A percentile compares a stretch with the other conserved stretches of the same genome.
These are phyloP conservation scores for Tetrahymena thermophila DNA, from an alignment of 73 alveolate species.

Conservation along the genomic window DNA sequence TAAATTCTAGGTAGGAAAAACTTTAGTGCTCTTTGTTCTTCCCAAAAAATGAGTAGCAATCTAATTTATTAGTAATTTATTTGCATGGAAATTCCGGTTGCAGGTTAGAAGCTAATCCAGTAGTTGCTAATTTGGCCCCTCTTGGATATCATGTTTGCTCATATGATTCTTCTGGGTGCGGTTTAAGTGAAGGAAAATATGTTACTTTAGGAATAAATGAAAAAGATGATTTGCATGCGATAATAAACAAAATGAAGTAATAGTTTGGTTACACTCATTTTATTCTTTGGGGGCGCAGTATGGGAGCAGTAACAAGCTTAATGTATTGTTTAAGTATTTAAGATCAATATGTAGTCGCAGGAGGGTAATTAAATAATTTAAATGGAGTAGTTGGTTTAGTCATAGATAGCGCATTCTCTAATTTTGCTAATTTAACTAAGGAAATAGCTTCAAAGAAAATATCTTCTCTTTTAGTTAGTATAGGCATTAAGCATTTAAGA, in stretches of 20 bases:
- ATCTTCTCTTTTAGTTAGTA: background rate
- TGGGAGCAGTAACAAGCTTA: constrained; percentile 21
- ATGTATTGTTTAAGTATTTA: background rate
- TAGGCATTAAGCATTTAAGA: background rate
- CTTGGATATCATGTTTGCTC: background rate
- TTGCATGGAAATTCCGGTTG: constrained; percentile 24
- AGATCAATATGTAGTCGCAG: background rate
- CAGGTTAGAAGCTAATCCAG: constrained; percentile 10
- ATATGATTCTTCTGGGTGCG: constrained; percentile 19
- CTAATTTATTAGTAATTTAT: constrained; percentile 4
- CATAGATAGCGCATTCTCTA: constrained; percentile 7
- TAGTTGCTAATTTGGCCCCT: background rate
- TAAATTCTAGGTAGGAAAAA: background rate
- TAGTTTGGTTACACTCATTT: constrained; percentile 1
- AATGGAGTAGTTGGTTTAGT: background rate
- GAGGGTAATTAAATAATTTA: background rate
- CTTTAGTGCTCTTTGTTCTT: background rate
- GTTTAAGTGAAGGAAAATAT: constrained; percentile 16
- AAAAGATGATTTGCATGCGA: background rate
- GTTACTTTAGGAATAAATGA: constrained; percentile 14
- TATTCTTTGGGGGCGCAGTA: constrained; percentile 14
- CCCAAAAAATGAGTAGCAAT: background rate
- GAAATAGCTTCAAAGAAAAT: background rate
- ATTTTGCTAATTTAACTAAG: constrained; percentile 1
- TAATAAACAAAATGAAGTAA: background rate